These are phyloP conservation scores for Scleroderma citrinum DNA, from an alignment of 768 basidiomycete genomes.

Conservation along the genomic window DNA sequence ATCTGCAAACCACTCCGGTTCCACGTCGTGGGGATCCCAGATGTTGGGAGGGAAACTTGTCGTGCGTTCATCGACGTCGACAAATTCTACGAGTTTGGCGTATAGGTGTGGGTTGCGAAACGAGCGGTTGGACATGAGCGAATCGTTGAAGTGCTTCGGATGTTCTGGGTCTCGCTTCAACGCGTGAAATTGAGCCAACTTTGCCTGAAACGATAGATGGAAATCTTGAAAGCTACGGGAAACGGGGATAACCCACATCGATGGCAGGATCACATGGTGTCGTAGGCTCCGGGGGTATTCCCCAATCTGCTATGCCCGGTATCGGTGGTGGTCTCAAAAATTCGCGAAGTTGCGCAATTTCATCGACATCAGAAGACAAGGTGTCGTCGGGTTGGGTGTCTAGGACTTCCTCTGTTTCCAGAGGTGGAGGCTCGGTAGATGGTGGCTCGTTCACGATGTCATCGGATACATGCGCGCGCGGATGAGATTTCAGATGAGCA, in stretches of 20 bases:
- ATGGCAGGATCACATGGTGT: slow-evolving; percentile 57
- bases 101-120: slow-evolving; percentile 98
- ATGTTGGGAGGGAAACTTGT: slow-evolving; percentile 70
- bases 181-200: slow-evolving; percentile 70
- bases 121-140: slow-evolving; percentile 84
- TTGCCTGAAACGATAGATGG: slow-evolving; percentile 46
- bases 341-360: slow-evolving; percentile 47
- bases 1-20: slow-evolving; percentile 69
- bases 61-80: slow-evolving; percentile 83
- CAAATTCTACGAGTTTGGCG: slow-evolving; percentile 89
- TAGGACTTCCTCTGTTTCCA: slow-evolving; percentile 15
- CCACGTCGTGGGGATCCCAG: slow-evolving; percentile 67
- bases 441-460: slow-evolving; percentile 29
- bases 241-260: slow-evolving; percentile 36
- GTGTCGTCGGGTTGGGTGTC: slow-evolving; percentile 9
- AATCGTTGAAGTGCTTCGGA: slow-evolving; percentile 93
- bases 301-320: slow-evolving; percentile 65
- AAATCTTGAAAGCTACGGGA: neutral
- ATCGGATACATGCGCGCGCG: slow-evolving; percentile 46
- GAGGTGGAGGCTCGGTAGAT: slow-evolving; percentile 1
- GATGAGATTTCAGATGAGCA: slow-evolving; percentile 41
- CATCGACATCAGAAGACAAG: slow-evolving; percentile 32
- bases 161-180: slow-evolving; percentile 58
- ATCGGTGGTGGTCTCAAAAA: slow-evolving; percentile 61
- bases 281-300: slow-evolving; percentile 57